Base-by-base conservation (phyloP, 2,329 filamentous ascomycete species). In the Moelleriella libera region DNA sequence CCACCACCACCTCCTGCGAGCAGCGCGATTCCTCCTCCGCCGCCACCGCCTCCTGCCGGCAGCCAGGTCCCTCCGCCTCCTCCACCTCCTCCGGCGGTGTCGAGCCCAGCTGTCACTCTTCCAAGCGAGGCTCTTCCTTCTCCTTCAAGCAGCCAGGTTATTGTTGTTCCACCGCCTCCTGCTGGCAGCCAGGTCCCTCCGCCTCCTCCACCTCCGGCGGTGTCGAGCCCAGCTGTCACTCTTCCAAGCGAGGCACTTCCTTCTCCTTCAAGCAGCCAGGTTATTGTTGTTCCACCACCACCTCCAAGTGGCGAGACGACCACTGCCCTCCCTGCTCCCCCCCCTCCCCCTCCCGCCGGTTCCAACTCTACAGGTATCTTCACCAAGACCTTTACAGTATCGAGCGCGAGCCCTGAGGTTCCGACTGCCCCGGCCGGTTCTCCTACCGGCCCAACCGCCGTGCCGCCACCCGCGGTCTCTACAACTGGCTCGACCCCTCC, bases 401-500 rank as follows among this genome's bases (percentile, higher is more conserved):
- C 43, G 32, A 30, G 5, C n/a, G 5, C 6, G 29, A 42, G 7
- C 12, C 9, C 47, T 5, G 40, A 12, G 10, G 40, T 11, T 41
- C 40, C 40, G 7, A 41, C 40, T 12, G 14, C 40, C 14, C 40
- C 40, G 7, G 40, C 14, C 40, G 40, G 10, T 7, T 12, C 14
- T 30, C 41, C 41, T 10, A 41, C 44, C 2, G 41, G 30, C 21
- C 46, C 49, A 12, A 47, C 49, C 41, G 41, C 47, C 5, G 47
- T 45, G 43, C 47, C 46, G 29, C 49, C 49, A 28, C 34, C 48
- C 8, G 5, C 3, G 14, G 10, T n/a, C n/a, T 12, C 40, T 12
- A 41, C 11, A 7, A 44, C 48, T 7, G 32, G 34, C 37, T 7
- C 30, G 5, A 28, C 46, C 50, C 42, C 55, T 43, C 53, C 55